Percentiles rank a stretch among this genome's conserved stretches.
phyloP scores from a whole-genome alignment of 148 eudicot species.

The Oxyria digyna region DNA sequence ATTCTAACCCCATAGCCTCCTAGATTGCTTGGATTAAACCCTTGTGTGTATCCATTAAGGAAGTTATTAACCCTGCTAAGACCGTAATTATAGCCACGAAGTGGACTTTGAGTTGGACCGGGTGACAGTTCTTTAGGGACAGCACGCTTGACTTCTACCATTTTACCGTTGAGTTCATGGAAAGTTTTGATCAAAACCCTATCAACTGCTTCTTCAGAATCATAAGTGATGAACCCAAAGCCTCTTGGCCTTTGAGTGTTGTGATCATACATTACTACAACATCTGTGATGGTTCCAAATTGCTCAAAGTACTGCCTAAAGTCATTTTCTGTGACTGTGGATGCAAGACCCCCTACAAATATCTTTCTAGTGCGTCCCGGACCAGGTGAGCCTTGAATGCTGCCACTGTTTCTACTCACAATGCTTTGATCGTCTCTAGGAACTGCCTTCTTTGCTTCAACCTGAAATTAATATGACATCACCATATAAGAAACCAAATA shows the following conservation, averaged over 20 bases:
- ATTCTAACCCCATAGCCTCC: conserved; percentile 55
- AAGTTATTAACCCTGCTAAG: conserved; percentile 30
- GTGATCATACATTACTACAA: conserved; percentile 68
- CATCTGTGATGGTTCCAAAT: conserved; percentile 61
- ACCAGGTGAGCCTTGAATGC: conserved; percentile 41
- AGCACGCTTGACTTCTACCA: conserved; percentile 69
- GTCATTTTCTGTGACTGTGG: conserved; percentile 50
- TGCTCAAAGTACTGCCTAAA: conserved; percentile 55
- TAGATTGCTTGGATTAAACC: conserved; percentile 30
- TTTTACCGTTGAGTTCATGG: conserved; percentile 56
- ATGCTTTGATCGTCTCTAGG: conserved; percentile 55
- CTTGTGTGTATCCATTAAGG: conserved; percentile 43
- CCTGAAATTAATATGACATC: conserved; percentile 22
- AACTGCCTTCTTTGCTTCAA: conserved; percentile 69
- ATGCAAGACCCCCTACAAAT: conserved; percentile 65
- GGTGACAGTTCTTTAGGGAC: conserved; percentile 62
- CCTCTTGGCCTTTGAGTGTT: conserved; percentile 69
- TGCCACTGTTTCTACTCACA: conserved; percentile 35
- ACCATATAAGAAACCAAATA: background rate
- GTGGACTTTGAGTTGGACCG: conserved; percentile 36
- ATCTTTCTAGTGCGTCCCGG: conserved; percentile 56
- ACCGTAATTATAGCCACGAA: conserved; percentile 34
- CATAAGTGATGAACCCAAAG: conserved; percentile 58
- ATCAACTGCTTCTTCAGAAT: conserved; percentile 65
- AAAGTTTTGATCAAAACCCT: conserved; percentile 42